Conservation (phyloP, 2,329 filamentous ascomycete species). For the Remersonia thermophila region DNA sequence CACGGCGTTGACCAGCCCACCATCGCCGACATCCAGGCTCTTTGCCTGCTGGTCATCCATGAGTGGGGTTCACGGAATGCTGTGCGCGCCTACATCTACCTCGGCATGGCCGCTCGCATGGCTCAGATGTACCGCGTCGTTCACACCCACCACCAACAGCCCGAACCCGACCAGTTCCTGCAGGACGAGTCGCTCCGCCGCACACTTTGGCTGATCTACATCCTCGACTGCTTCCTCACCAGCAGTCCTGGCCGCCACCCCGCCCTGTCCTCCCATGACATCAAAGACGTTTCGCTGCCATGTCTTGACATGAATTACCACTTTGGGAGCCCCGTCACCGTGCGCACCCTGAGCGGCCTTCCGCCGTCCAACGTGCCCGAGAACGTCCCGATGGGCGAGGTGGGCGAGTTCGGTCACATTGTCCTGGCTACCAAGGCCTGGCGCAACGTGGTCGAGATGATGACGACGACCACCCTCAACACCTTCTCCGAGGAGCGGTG, state of each 20-base stretch:
- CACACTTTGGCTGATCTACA: slow-evolving; percentile 50
- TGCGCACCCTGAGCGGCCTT: slow-evolving; percentile 40
- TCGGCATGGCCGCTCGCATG: slow-evolving; percentile 52
- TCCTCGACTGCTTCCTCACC: slow-evolving; percentile 49
- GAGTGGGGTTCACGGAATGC: slow-evolving; percentile 52
- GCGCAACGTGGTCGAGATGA: slow-evolving; percentile 50
- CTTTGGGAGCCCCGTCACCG: slow-evolving; percentile 46
- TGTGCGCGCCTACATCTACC: slow-evolving; percentile 50
- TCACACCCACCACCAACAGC: slow-evolving; percentile 38
- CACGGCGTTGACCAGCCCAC: slow-evolving; percentile 46
- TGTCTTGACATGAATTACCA: slow-evolving; percentile 52
- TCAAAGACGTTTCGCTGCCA: slow-evolving; percentile 43
- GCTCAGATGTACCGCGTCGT: slow-evolving; percentile 52
- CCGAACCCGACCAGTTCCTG: slow-evolving; percentile 46
- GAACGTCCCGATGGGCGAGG: slow-evolving; percentile 31
- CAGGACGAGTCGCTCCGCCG: slow-evolving; percentile 50
- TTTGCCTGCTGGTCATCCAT: slow-evolving; percentile 49
- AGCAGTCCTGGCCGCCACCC: slow-evolving; percentile 49
- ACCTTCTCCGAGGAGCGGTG: slow-evolving; percentile 44
- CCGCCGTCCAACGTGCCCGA: slow-evolving; percentile 28
- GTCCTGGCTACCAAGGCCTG: slow-evolving; percentile 48
- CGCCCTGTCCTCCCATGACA: slow-evolving; percentile 41
- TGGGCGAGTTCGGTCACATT: slow-evolving; percentile 51
- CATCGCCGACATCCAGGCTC: slow-evolving; percentile 48
- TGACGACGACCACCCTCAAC: slow-evolving; percentile 39